These are phyloP conservation scores for Bacidia gigantensis DNA, from an alignment of 495 filamentous ascomycete genomes.

Conservation along the genomic window DNA sequence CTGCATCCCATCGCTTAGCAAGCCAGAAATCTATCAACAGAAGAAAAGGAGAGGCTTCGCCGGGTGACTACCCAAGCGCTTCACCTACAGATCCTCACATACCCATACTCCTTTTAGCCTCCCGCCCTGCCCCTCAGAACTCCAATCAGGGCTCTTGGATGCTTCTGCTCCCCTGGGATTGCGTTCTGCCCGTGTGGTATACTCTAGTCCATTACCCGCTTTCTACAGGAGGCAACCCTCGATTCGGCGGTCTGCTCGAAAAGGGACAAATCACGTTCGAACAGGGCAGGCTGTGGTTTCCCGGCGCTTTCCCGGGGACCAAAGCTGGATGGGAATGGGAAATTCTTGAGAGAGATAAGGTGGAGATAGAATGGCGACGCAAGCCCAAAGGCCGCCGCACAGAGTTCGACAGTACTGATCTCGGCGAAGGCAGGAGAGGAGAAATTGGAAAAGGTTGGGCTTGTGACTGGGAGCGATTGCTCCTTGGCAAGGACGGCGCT, in stretches of 20 bases:
- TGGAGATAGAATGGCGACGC: conserved; percentile 57
- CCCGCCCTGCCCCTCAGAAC: conserved; percentile 29
- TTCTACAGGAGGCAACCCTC: conserved; percentile 60
- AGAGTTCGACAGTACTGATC: conserved; percentile 60
- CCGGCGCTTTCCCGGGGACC: conserved; percentile 75
- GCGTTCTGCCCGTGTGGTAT: conserved; percentile 76
- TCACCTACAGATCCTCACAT: conserved; percentile 62
- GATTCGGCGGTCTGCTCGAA: conserved; percentile 74
- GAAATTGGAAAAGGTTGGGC: conserved; percentile 74
- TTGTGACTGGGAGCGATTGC: conserved; percentile 72
- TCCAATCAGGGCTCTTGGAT: conserved; percentile 62
- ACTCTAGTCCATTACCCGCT: conserved; percentile 73
- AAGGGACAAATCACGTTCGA: conserved; percentile 73
- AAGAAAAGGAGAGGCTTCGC: conserved; percentile 53
- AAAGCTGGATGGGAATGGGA: conserved; percentile 70
- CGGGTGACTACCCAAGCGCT: conserved; percentile 48
- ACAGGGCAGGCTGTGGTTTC: conserved; percentile 68
- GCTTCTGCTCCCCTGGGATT: conserved; percentile 82
- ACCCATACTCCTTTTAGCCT: conserved; percentile 60
- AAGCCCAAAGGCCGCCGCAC: conserved; percentile 70
- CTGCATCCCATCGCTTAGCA: conserved; percentile 49
- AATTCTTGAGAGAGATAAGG: conserved; percentile 43
- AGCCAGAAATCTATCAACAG: conserved; percentile 78
- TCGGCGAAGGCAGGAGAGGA: conserved; percentile 62
- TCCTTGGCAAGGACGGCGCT: conserved; percentile 20